phyloP scores from a whole-genome alignment of 1,139 yeast species.

The Cylindricascospora bacillispora region DNA sequence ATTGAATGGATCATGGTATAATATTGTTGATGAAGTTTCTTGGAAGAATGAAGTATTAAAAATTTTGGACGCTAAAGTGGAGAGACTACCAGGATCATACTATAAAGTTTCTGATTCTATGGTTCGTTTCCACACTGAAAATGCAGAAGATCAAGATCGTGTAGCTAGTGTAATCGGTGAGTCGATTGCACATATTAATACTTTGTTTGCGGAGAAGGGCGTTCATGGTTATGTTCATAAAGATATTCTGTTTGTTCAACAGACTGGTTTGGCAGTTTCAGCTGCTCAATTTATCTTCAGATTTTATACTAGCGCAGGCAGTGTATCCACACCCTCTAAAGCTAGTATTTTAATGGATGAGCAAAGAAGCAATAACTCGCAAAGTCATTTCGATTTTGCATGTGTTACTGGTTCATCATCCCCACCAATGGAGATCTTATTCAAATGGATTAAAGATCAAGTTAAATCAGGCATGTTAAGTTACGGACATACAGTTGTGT shows the following conservation, averaged over 20 bases:
- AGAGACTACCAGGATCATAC: conserved; percentile 64
- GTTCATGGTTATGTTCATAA: conserved; percentile 66
- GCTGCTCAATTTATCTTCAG: conserved; percentile 35
- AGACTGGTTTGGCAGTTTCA: conserved; percentile 36
- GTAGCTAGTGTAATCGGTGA: conserved; percentile 63
- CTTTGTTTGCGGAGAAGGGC: conserved; percentile 45
- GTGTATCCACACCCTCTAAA: conserved; percentile 1
- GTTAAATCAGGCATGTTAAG: conserved; percentile 27
- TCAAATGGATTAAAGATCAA: conserved; percentile 42
- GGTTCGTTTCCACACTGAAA: conserved; percentile 56
- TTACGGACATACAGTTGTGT: conserved; percentile 47
- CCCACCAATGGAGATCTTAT: conserved; percentile 53
- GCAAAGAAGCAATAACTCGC: conserved; percentile 5
- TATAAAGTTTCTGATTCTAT: conserved; percentile 62
- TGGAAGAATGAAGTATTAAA: conserved; percentile 46
- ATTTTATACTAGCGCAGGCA: conserved; percentile 13
- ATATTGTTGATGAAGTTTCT: conserved; percentile 41
- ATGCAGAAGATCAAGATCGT: conserved; percentile 53
- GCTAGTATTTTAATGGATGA: not conserved
- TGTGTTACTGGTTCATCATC: conserved; percentile 57
- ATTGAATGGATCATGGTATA: conserved; percentile 43
- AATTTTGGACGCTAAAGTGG: conserved; percentile 51
- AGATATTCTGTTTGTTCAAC: conserved; percentile 53
- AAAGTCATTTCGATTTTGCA: conserved; percentile 13
- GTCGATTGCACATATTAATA: conserved; percentile 69